Conservation (phyloP, 2,329 filamentous ascomycete genomes). For the Microascus cirrosus region DNA sequence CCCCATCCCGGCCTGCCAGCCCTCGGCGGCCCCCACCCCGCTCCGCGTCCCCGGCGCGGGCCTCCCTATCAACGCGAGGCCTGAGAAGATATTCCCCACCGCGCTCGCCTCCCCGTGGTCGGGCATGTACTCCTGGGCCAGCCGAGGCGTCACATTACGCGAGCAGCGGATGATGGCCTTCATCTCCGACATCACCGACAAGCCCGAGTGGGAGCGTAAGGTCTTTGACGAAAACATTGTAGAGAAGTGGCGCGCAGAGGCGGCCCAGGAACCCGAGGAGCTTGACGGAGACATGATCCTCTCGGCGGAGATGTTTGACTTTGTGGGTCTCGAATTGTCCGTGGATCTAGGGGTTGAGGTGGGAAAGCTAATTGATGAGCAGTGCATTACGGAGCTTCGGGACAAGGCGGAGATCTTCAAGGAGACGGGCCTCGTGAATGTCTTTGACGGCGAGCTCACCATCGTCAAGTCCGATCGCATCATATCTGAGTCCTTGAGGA, state of each 20-base stretch:
- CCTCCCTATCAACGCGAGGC: too few species aligned
- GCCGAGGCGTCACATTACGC: background rate
- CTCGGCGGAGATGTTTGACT: slow-evolving; percentile 18
- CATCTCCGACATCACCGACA: slow-evolving; percentile 16
- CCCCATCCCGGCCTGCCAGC: too few species aligned
- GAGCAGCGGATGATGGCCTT: slow-evolving; percentile 13
- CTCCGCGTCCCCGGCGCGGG: too few species aligned
- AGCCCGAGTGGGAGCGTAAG: slow-evolving; percentile 15
- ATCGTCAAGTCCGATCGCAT: slow-evolving; percentile 10
- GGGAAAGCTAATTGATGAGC: background rate
- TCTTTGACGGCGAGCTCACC: slow-evolving; percentile 7
- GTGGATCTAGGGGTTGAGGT: too few species aligned
- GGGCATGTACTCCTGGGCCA: background rate
- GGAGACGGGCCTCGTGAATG: slow-evolving; percentile 12
- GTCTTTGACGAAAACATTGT: slow-evolving; percentile 12
- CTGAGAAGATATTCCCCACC: too few species aligned
- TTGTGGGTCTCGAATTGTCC: too few species aligned
- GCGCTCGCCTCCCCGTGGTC: too few species aligned
- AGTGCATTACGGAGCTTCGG: slow-evolving; percentile 26
- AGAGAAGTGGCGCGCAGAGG: slow-evolving; percentile 10
- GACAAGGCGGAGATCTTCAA: slow-evolving; percentile 31
- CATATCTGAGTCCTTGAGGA: slow-evolving; percentile 11
- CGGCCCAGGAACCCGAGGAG: background rate
- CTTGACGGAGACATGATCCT: slow-evolving; percentile 3
- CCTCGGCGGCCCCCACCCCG: too few species aligned